Evolutionary conservation across 257 asterid genomes (phyloP), one percentile per base, ranked within the genome.

Genomic region (Nicotiana otophora): DNA sequence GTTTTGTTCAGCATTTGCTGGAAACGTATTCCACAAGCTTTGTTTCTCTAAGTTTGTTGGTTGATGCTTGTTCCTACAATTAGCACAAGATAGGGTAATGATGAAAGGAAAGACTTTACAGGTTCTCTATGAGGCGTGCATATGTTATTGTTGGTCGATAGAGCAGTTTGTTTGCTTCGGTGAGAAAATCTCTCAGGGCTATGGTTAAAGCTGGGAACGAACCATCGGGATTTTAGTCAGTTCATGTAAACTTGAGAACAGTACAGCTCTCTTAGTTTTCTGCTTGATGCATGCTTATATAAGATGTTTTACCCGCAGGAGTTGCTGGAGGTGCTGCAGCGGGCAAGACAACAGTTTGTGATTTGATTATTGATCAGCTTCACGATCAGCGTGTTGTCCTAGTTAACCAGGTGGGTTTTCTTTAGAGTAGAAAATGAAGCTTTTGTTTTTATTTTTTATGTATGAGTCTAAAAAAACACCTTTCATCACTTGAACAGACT

Each of bases 241-340:
- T 70, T 39, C 9, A 20, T 70, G 78, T 20, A 42, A 42, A 70
- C 58, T 5, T 70, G 33, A 19, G 33, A 5, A 70, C 58, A 70
- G 12, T 70, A 53, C 28, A 19, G 10, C 19, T 36, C 31, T 69
- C n/a, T 36, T 62, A 67, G 60, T 19, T 30, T 7, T 81, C 78
- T 39, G 11, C 57, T 33, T 33, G 34, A 68, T 78, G 33, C 63
- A 53, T 20, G 54, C 26, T 75, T 63, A 74, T 63, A 10, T 46
- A 2, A 42, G 58, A 81, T 77, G n/a, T 82, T 87, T 66, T 34
- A 65, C 51, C 81, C 36, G 36, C 90, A 96, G 99, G 99, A 81
- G 99, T 96, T 86, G 97, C 98, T 17, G 99, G 99, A 85, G 99
- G 99, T 70, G 97, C 99, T 28, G 98, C 99, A 51, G 92, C 99